phyloP scores from a whole-genome alignment of 495 filamentous ascomycete species.

The Achaetomiella virescens region DNA sequence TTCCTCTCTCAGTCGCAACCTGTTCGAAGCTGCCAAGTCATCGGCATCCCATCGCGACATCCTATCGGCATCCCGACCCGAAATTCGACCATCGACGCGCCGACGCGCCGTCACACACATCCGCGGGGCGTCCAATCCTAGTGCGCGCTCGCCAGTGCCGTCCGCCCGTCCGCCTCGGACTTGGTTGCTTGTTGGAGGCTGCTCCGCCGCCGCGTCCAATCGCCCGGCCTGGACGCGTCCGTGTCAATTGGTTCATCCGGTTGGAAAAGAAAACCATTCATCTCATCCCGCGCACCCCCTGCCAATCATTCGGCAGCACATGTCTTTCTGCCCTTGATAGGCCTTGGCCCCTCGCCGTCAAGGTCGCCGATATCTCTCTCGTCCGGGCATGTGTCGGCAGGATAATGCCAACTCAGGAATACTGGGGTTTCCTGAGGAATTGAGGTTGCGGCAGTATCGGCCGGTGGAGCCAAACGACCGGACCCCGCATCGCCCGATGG shows the following conservation, averaged over 20 bases:
- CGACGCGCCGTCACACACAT: slow-evolving; percentile 16
- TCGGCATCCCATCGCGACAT: background rate
- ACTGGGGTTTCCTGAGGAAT: background rate
- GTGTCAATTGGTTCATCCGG: slow-evolving; percentile 4
- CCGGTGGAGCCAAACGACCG: slow-evolving; percentile 1
- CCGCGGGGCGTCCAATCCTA: background rate
- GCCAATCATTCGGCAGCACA: slow-evolving; percentile 21
- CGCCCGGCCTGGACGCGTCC: background rate
- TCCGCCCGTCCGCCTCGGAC: slow-evolving; percentile 7
- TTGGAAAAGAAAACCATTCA: slow-evolving; percentile 1
- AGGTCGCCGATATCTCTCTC: slow-evolving; percentile 1
- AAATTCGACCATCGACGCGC: slow-evolving; percentile 6
- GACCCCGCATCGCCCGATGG: background rate
- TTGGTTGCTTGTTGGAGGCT: slow-evolving; percentile 8
- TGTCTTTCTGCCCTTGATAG: slow-evolving; percentile 15
- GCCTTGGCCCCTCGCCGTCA: slow-evolving; percentile 4
- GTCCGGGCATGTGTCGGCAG: slow-evolving; percentile 2
- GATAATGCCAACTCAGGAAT: background rate
- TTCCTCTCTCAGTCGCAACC: slow-evolving; percentile 1
- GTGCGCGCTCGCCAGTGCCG: slow-evolving; percentile 5
- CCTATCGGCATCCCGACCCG: background rate
- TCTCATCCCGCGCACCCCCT: slow-evolving; percentile 4
- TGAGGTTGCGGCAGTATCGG: background rate
- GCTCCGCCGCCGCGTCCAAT: slow-evolving; percentile 4
- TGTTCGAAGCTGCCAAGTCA: slow-evolving; percentile 3